Conservation (phyloP, 1,284 basidiomycete genomes). For the Inonotus hispidus region DNA sequence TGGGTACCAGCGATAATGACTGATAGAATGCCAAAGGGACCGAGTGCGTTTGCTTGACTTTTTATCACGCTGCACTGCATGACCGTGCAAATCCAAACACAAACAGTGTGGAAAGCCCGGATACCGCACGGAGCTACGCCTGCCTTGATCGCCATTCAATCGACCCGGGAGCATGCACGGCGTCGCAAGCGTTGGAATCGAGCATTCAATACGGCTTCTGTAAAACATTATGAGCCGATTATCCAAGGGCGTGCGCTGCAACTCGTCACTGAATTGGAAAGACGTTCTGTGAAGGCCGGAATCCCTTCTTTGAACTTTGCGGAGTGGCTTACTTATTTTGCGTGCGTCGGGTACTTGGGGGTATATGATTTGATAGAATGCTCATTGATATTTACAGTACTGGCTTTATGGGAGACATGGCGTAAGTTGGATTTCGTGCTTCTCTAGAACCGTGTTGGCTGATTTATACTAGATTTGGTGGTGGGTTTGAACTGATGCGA, state of each 20-base stretch:
- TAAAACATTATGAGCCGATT: slow-evolving; percentile 36
- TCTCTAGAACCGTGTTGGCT: background rate
- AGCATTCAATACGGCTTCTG: slow-evolving; percentile 33
- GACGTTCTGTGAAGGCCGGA: slow-evolving; percentile 1
- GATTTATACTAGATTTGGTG: slow-evolving; percentile 25
- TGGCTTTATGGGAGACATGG: slow-evolving; percentile 37
- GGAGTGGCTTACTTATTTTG: slow-evolving; percentile 32
- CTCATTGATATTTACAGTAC: slow-evolving; percentile 25
- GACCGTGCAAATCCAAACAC: slow-evolving; percentile 30
- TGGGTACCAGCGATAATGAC: slow-evolving; percentile 28
- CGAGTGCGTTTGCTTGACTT: slow-evolving; percentile 30
- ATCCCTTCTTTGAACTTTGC: slow-evolving; percentile 28
- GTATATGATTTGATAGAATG: background rate
- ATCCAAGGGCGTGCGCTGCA: slow-evolving; percentile 30
- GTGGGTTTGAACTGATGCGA: slow-evolving; percentile 27
- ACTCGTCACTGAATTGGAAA: slow-evolving; percentile 28
- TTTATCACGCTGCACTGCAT: slow-evolving; percentile 22
- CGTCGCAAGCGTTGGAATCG: slow-evolving; percentile 38
- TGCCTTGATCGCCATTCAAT: slow-evolving; percentile 22
- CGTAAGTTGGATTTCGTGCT: slow-evolving; percentile 18
- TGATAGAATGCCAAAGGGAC: slow-evolving; percentile 29
- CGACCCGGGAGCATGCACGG: slow-evolving; percentile 33
- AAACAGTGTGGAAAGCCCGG: slow-evolving; percentile 17
- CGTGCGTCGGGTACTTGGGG: slow-evolving; percentile 3
- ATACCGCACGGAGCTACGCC: background rate